A percentile compares a stretch with the other conserved stretches of the same genome.
Evolutionary conservation across 768 basidiomycete genomes (phyloP).

Genomic region (Epithele typhae): DNA sequence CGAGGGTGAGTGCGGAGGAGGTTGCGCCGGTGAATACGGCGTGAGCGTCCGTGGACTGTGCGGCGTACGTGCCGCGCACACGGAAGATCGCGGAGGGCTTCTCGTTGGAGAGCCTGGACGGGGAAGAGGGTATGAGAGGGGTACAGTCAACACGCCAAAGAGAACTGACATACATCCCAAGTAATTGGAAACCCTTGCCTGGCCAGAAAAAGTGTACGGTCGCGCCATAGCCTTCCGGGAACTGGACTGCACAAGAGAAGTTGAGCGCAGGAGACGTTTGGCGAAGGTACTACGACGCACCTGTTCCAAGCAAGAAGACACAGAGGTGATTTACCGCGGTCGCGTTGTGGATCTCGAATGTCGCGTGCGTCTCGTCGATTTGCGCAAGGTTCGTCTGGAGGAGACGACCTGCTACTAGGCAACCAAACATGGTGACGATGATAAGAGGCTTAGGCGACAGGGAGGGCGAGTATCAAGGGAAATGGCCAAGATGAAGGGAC

Average conservation of each 20-base stretch:
- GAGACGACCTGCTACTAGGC: slow-evolving; percentile 71
- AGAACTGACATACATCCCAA: slow-evolving; percentile 64
- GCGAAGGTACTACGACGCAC: slow-evolving; percentile 34
- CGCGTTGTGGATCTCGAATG: slow-evolving; percentile 70
- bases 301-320: slow-evolving; percentile 77
- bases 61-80: slow-evolving; percentile 59
- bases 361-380: slow-evolving; percentile 78
- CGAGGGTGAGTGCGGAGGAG: slow-evolving; percentile 19
- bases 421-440: slow-evolving; percentile 60
- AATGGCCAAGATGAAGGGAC: background rate
- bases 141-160: background rate
- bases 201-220: slow-evolving; percentile 87
- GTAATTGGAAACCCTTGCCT: slow-evolving; percentile 78
- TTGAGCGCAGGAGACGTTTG: background rate
- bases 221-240: slow-evolving; percentile 80
- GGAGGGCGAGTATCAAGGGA: background rate
- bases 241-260: slow-evolving; percentile 49
- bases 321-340: slow-evolving; percentile 80
- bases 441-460: too few relatives aligned
- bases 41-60: slow-evolving; percentile 26
- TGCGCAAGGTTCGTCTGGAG: slow-evolving; percentile 79
- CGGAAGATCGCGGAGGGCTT: slow-evolving; percentile 90
- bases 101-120: slow-evolving; percentile 64
- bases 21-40: slow-evolving; percentile 26
- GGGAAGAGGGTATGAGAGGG: background rate